Percentiles rank a stretch among this genome's conserved stretches.
These are phyloP conservation scores for Arabis hirsuta DNA, from an alignment of 345 rosid genomes.

Conservation along the genomic window DNA sequence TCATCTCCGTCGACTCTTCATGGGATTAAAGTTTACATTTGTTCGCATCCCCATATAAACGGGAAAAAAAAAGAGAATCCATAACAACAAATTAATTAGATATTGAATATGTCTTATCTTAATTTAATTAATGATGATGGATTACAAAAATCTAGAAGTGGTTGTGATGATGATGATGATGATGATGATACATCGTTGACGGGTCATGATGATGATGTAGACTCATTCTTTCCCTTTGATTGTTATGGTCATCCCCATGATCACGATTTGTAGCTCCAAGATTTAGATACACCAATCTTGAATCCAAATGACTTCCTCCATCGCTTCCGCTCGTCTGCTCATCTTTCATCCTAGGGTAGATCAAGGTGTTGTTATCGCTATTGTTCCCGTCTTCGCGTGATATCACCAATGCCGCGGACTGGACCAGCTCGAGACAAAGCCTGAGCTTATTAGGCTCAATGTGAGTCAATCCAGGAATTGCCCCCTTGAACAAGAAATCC, in stretches of 20 bases:
- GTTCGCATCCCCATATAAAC: constrained; percentile 20
- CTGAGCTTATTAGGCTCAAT: constrained; percentile 96
- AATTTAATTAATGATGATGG: constrained; percentile 16
- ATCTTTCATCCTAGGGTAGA: constrained; percentile 71
- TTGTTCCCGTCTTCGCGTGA: constrained; percentile 91
- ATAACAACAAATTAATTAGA: constrained; percentile 17
- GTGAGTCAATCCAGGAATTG: constrained; percentile 88
- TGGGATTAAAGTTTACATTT: constrained; percentile 3
- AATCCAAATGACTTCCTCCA: constrained; percentile 59
- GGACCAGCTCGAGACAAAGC: constrained; percentile 96
- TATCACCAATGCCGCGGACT: constrained; percentile 91
- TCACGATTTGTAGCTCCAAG: constrained; percentile 73
- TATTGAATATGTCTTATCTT: constrained; percentile 22
- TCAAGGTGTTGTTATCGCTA: constrained; percentile 48
- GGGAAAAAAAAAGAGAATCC: background rate
- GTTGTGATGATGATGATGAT: constrained; percentile 70
- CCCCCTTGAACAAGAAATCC: constrained; percentile 97
- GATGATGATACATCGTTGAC: constrained; percentile 52
- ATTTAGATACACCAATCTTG: constrained; percentile 88
- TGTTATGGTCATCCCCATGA: constrained; percentile 54
- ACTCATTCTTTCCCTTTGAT: constrained; percentile 56
- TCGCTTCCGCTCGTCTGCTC: constrained; percentile 62
- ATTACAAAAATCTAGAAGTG: constrained; percentile 52
- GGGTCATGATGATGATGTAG: constrained; percentile 56
- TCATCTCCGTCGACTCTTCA: background rate